phyloP scores from a whole-genome alignment of 2,329 filamentous ascomycete genomes.

The Epichloe glyceriae region DNA sequence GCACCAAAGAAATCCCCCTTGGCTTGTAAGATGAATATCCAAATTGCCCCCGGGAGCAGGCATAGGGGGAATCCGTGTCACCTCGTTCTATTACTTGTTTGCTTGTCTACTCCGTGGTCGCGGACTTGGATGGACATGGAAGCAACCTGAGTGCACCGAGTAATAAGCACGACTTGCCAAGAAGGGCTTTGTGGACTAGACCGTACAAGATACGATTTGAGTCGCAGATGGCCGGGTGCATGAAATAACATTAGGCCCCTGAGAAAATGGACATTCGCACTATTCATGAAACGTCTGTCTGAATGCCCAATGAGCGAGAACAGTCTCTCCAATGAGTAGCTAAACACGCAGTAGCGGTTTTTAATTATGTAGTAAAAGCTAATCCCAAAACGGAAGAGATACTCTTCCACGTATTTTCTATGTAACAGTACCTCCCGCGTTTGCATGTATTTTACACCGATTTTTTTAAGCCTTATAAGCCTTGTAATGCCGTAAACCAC shows the following conservation, averaged over 20 bases:
- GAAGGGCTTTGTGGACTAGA: not conserved
- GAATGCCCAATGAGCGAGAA: not conserved
- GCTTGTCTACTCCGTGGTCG: not conserved
- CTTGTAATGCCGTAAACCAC: too few relatives aligned
- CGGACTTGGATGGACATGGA: slow-evolving; percentile 1
- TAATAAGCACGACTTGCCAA: not conserved
- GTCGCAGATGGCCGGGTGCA: not conserved
- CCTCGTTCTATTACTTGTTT: not conserved
- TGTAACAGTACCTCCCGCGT: too few relatives aligned
- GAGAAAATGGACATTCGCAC: not conserved
- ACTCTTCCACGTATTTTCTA: too few relatives aligned
- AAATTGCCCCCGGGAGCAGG: not conserved
- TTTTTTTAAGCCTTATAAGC: too few relatives aligned
- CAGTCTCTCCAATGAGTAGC: too few relatives aligned
- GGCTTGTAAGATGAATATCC: not conserved
- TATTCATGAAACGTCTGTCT: not conserved
- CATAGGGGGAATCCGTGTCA: not conserved
- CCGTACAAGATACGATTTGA: not conserved
- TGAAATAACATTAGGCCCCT: not conserved
- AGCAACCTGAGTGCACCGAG: not conserved
- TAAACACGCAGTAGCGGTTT: too few relatives aligned
- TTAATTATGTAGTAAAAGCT: too few relatives aligned
- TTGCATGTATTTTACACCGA: too few relatives aligned
- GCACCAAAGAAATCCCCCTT: not conserved
- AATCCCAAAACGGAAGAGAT: too few relatives aligned